These are phyloP conservation scores for Aspergillus tamarii DNA, from an alignment of 2,329 filamentous ascomycete species.

Conservation along the genomic window DNA sequence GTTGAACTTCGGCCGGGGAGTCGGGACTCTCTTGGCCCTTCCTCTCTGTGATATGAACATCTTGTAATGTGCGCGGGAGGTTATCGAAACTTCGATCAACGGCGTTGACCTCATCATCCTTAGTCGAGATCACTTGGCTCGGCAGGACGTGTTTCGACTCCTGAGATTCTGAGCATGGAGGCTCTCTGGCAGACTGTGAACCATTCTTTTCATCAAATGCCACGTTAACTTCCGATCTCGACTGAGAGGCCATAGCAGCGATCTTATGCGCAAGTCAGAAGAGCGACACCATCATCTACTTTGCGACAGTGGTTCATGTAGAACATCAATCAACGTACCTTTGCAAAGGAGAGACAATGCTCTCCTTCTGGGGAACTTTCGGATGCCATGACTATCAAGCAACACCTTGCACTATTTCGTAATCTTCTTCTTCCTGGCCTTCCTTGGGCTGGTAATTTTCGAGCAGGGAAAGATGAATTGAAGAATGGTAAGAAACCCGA, in stretches of 20 bases:
- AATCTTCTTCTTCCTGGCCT: conserved; percentile 9
- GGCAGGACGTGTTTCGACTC: conserved; percentile 22
- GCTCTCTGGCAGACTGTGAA: conserved; percentile 24
- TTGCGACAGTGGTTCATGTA: not conserved
- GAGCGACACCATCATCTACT: conserved; percentile 2
- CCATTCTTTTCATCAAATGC: conserved; percentile 31
- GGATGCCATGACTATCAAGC: conserved; percentile 35
- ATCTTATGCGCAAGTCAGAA: conserved; percentile 39
- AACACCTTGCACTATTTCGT: conserved; percentile 14
- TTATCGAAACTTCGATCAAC: conserved; percentile 32
- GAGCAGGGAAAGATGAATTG: conserved; percentile 24
- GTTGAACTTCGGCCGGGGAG: conserved; percentile 32
- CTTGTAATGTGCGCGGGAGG: conserved; percentile 38
- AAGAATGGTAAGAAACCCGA: conserved; percentile 20
- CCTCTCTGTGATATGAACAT: conserved; percentile 34
- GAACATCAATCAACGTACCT: conserved; percentile 55
- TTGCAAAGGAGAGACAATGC: conserved; percentile 69
- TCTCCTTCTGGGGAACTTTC: conserved; percentile 32
- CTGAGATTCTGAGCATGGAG: conserved; percentile 24
- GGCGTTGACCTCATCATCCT: conserved; percentile 20
- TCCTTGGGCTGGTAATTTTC: conserved; percentile 16
- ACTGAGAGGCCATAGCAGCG: conserved; percentile 46
- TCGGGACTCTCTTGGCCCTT: conserved; percentile 30
- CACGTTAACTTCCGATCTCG: conserved; percentile 29
- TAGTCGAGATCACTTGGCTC: conserved; percentile 22